Evolutionary conservation across 2,329 filamentous ascomycete genomes (phyloP).

Genomic region (Ceratocystis lukuohia): DNA sequence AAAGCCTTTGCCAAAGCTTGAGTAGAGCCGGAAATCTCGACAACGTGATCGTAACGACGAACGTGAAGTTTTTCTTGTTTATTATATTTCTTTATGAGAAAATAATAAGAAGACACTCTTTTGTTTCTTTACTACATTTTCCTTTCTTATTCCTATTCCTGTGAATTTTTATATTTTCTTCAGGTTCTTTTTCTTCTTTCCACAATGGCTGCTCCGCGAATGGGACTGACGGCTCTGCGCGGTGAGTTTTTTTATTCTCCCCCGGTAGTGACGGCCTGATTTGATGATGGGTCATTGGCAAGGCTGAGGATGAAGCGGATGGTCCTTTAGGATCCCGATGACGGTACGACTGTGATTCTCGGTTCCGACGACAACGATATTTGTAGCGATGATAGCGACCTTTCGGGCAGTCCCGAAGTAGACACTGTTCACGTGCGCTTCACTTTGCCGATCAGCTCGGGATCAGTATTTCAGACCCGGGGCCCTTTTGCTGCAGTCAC

Average conservation of each 20-base stretch:
- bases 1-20: constrained; percentile 19
- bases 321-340: background rate
- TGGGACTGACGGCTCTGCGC: constrained; percentile 45
- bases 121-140: background rate
- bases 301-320: background rate
- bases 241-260: constrained; percentile 27
- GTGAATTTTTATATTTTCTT: constrained; percentile 7
- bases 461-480: no score
- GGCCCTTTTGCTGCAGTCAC: no score
- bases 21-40: constrained; percentile 1
- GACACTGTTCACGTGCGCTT: background rate
- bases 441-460: background rate
- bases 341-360: background rate
- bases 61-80: constrained; percentile 5
- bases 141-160: background rate
- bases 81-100: background rate
- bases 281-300: background rate
- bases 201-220: constrained; percentile 44
- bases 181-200: constrained; percentile 15
- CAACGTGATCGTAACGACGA: background rate
- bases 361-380: background rate
- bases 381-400: background rate
- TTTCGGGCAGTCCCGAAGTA: background rate
- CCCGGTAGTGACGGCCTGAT: background rate
- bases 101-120: background rate